Conservation (phyloP, 768 basidiomycete species). For the Psilocybe azurescens region DNA sequence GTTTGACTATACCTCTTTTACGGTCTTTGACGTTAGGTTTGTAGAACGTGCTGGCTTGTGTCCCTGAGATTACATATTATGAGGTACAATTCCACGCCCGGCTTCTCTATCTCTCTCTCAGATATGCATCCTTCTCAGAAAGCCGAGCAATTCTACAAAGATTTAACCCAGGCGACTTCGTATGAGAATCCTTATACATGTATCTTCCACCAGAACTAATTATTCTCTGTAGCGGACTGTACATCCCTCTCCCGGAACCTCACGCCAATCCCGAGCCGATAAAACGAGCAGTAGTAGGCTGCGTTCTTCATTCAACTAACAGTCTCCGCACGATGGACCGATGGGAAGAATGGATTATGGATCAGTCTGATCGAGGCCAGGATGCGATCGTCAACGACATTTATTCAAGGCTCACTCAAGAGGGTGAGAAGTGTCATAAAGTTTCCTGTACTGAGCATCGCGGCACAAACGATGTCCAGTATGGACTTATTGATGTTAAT, state of each 20-base stretch:
- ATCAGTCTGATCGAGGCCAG: slow-evolving; percentile 1
- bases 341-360: slow-evolving; percentile 4
- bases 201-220: not conserved
- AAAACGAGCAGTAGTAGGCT: not conserved
- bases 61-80: slow-evolving; percentile 7
- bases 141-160: slow-evolving; percentile 3
- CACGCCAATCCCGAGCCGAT: not conserved
- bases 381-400: slow-evolving; percentile 10
- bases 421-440: slow-evolving; percentile 2
- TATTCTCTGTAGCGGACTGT: not conserved
- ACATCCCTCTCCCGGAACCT: slow-evolving; percentile 3
- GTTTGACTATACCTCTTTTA: not conserved
- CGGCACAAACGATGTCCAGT: slow-evolving; percentile 1
- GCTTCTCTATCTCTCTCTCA: not conserved
- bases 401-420: not conserved
- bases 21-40: not conserved
- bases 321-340: not conserved
- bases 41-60: slow-evolving; percentile 2
- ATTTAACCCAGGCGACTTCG: slow-evolving; percentile 1
- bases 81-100: not conserved
- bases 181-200: not conserved
- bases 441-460: slow-evolving; percentile 6
- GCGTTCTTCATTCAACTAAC: slow-evolving; percentile 1
- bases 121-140: not conserved
- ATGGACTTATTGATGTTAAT: not conserved